Percentiles rank a stretch among this genome's conserved stretches.
Conservation (phyloP, 352 stramenopile species). For the Thalassiosira exigua region DNA sequence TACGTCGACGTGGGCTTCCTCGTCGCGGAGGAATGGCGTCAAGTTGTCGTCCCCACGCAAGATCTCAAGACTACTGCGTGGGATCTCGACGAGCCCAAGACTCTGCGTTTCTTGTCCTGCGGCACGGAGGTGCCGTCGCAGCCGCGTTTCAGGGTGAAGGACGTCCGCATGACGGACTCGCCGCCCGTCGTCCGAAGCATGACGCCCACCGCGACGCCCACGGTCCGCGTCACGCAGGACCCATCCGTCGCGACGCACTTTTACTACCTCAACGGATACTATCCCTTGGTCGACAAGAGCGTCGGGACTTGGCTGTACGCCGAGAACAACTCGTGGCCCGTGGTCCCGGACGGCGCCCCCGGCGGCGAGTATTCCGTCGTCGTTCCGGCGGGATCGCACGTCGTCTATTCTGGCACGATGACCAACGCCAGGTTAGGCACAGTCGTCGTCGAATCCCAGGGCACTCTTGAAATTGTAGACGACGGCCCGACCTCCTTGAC, state of each 20-base stretch:
- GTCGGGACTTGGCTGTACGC: background rate
- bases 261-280: constrained; percentile 24
- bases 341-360: constrained; percentile 8
- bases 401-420: constrained; percentile 9
- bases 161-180: background rate
- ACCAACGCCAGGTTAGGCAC: constrained; percentile 24
- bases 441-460: constrained; percentile 32
- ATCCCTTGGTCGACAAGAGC: constrained; percentile 28
- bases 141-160: constrained; percentile 3
- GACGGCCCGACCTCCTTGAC: constrained; percentile 12
- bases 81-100: constrained; percentile 11
- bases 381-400: constrained; percentile 16
- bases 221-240: background rate
- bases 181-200: background rate
- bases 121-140: background rate
- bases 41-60: constrained; percentile 29
- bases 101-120: constrained; percentile 36
- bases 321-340: constrained; percentile 3
- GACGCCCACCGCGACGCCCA: constrained; percentile 14
- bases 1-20: constrained; percentile 35
- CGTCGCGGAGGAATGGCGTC: constrained; percentile 19
- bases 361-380: constrained; percentile 1
- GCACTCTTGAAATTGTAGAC: constrained; percentile 21
- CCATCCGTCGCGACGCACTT: constrained; percentile 25
- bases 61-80: constrained; percentile 21